A percentile compares a stretch with the other conserved stretches of the same genome.
Conservation (phyloP, 83 land plant species). For the Isoetes engelmannii region DNA sequence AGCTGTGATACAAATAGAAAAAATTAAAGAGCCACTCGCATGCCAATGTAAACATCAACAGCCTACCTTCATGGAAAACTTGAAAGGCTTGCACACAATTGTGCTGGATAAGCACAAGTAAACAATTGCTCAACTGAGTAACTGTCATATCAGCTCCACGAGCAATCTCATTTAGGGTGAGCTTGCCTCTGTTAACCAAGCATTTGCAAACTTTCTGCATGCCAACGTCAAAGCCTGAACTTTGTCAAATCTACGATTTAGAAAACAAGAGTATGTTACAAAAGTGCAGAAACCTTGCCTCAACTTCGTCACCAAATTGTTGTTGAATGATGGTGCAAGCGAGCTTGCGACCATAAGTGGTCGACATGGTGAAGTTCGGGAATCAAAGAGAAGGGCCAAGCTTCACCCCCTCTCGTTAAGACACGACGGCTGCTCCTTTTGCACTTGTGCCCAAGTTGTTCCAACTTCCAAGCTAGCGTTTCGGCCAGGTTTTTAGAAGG, state of each 20-base stretch:
- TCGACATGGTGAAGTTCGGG: neutral
- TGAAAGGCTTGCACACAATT: constrained; percentile 82
- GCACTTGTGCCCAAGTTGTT: no score
- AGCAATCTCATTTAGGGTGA: constrained; percentile 41
- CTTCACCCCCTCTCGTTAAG: no score
- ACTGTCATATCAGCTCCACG: constrained; percentile 42
- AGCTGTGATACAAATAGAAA: constrained; percentile 12
- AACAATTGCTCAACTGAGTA: constrained; percentile 50
- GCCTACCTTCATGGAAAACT: constrained; percentile 31
- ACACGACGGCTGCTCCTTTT: no score
- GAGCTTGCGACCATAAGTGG: neutral
- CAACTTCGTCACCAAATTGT: constrained; percentile 4
- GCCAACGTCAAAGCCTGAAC: no score
- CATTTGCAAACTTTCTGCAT: constrained; percentile 72
- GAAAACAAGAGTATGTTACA: no score
- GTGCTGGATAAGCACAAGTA: constrained; percentile 83
- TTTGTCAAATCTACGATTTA: no score
- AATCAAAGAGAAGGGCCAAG: no score
- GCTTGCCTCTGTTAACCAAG: constrained; percentile 52
- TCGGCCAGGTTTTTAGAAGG: no score
- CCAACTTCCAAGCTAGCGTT: no score
- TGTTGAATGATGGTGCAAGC: constrained; percentile 2
- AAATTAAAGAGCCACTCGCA: neutral
- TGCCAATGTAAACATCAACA: neutral
- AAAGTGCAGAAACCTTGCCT: neutral